Base-by-base conservation (phyloP, 768 basidiomycete genomes). In the Pluteus cervinus region DNA sequence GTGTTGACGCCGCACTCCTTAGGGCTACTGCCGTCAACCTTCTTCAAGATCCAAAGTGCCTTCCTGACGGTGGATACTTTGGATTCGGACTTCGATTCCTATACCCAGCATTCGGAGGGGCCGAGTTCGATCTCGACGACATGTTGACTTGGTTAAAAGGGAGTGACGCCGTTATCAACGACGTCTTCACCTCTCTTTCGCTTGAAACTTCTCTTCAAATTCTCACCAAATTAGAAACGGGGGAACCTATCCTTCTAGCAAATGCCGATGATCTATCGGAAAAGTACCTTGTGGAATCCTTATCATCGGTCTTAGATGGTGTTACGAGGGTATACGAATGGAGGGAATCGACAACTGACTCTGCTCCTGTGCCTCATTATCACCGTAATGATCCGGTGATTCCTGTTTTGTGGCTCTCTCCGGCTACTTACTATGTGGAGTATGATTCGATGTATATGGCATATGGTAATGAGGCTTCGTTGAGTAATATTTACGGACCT, bases 21-120 rank as follows among this genome's bases (percentile, higher is more conserved):
- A 41, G 37, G 10, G 33, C 33, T 14, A 24, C 36, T 21, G 46
- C 45, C 36, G 57, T 40, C 4, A 33, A 41, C 7, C 55, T 71
- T 11, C 51, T 72, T 4, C 21, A 43, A 3, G 55, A 66, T 36
- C 38, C 47, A 2, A 21, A 32, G 2, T 64, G 69, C 40, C 51
- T 74, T 7, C 58, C 65, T 0, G 24, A 59, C 2, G 67, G 69
- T 5, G 68, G 69, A 1, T 47, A 38, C 9, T 51, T 74, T 11
- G 63, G 58, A 3, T 74, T 71, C 33, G 58, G 61, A 5, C 49
- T 72, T 7, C 46, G 46, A 1, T 58, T 65, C 47, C 46, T 49
- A 35, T 72, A 70, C 39, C 60, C 64, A 2, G 36, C 65, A 35
- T 39, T 23, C 18, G 16, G n/a, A 9, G 24, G 10, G 17, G 33